Percentiles rank a stretch among this genome's conserved stretches.
Evolutionary conservation across 768 basidiomycete genomes (phyloP).

Genomic region (Rhizopogon sp.): DNA sequence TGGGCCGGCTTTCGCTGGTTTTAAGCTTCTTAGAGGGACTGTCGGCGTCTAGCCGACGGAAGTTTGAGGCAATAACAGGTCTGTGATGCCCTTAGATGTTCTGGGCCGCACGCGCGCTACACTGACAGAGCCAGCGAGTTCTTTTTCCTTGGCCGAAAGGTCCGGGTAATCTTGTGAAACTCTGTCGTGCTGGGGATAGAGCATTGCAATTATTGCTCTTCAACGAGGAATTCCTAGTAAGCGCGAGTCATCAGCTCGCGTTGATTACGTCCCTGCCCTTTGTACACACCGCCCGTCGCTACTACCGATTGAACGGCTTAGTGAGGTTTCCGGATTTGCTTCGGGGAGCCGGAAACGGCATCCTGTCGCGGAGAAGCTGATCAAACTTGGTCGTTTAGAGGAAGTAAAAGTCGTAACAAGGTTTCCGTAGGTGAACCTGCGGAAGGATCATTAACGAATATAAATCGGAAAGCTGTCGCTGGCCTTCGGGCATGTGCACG

Average conservation of each 20-base stretch:
- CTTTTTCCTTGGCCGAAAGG: constrained; percentile 70
- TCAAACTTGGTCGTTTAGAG: constrained; percentile 82
- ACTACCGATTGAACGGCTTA: constrained; percentile 91
- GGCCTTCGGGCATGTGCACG: constrained; percentile 17
- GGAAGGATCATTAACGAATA: constrained; percentile 66
- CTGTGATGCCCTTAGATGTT: constrained; percentile 90
- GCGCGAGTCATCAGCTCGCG: constrained; percentile 85
- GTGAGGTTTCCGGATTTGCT: constrained; percentile 81
- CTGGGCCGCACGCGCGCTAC: constrained; percentile 85
- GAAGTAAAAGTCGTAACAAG: constrained; percentile 83
- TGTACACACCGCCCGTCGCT: constrained; percentile 88
- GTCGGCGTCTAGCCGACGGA: constrained; percentile 75
- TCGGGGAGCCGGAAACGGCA: constrained; percentile 52
- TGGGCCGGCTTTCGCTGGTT: constrained; percentile 69
- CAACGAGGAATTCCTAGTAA: too few species aligned
- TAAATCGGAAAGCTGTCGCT: constrained; percentile 18
- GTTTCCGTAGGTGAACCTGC: constrained; percentile 82
- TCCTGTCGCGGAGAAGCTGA: constrained; percentile 52
- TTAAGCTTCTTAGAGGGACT: constrained; percentile 84
- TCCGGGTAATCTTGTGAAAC: constrained; percentile 77
- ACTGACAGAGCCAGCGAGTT: constrained; percentile 88
- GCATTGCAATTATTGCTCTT: constrained; percentile 91
- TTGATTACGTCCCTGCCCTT: constrained; percentile 90
- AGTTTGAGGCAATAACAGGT: constrained; percentile 91
- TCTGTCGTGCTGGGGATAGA: constrained; percentile 82